Base-by-base conservation (phyloP, 306 rosid genomes). In the Arachis stenosperma region DNA sequence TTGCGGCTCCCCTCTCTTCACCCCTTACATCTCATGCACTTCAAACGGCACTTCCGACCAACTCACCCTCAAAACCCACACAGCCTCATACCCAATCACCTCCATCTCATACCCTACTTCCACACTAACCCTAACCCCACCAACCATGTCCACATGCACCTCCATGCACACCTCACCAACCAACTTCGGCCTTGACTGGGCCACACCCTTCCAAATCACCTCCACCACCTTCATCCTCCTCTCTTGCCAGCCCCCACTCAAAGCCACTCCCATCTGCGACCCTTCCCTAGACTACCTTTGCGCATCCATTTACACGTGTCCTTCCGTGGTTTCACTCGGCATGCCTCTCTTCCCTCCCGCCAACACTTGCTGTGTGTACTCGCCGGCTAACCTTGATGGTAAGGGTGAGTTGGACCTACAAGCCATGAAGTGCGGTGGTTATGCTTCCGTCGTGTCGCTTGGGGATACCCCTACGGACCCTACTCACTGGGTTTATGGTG, bases 151-250 rank as follows among this genome's bases (percentile, higher is more conserved):
- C 71, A 84, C 88, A 0, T 90, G 96, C 89, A 17, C 74, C 77
- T 7, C 65, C 86, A 86, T 88, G 89, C 87, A 79, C 15, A 54
- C 69, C 64, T 58, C 84, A 12, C 36, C 78, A n/a, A 33, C 37
- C 37, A 83, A 63, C 66, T 81, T 90, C 33, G 87, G 89, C 60
- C 50, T 90, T 0, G 90, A 90, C 75, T 84, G 85, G 88, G 66
- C 87, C 64, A 40, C 83, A 64, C 96, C 96, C 0, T 90, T 90
- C 65, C 88, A 84, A 43, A 70, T 84, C 33, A 84, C 78, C 13
- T 84, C 89, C 41, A 82, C 92, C 56, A 76, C 87, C 54, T 90
- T 90, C 87, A 77, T 90, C 83, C 92, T 90, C 74, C 66, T 90
- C 65, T 75, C 79, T 29, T 90, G 90, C 81, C 65, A 50, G 3